A percentile compares a stretch with the other conserved stretches of the same genome.
Evolutionary conservation across 805 yeast genomes (phyloP).

Genomic region (Yamadazyma endophytica): DNA sequence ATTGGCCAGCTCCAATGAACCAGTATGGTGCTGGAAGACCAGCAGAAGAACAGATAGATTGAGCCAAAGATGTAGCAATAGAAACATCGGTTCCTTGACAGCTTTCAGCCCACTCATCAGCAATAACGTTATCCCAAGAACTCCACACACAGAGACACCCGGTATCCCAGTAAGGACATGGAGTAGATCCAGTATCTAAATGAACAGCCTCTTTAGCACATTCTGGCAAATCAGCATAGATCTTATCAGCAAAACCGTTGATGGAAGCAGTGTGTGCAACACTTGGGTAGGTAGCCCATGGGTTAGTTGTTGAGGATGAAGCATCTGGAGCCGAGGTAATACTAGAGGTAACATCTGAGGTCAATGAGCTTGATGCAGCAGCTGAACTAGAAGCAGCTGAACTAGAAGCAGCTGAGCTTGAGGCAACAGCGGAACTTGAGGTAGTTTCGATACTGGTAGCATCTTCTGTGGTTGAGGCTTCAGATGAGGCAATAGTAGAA

Average conservation of each 20-base stretch:
- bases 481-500: not conserved
- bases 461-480: not conserved
- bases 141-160: constrained; percentile 47
- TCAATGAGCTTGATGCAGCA: constrained; percentile 2
- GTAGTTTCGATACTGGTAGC: too few species aligned
- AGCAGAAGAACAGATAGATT: constrained; percentile 26
- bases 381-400: constrained; percentile 13
- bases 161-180: constrained; percentile 49
- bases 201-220: constrained; percentile 40
- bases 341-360: too few species aligned
- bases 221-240: constrained; percentile 28
- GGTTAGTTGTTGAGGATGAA: constrained; percentile 23
- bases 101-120: constrained; percentile 31
- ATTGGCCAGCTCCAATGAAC: constrained; percentile 30
- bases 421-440: not conserved
- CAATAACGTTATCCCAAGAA: constrained; percentile 40
- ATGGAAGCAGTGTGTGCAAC: constrained; percentile 41
- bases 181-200: constrained; percentile 31
- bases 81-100: constrained; percentile 33
- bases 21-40: constrained; percentile 24
- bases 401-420: constrained; percentile 15
- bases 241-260: constrained; percentile 45
- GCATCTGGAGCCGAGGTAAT: constrained; percentile 2
- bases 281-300: constrained; percentile 40
- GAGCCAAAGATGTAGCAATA: constrained; percentile 23